phyloP scores from a whole-genome alignment of 805 yeast genomes.

The Cyberlindnera euphorbiae region DNA sequence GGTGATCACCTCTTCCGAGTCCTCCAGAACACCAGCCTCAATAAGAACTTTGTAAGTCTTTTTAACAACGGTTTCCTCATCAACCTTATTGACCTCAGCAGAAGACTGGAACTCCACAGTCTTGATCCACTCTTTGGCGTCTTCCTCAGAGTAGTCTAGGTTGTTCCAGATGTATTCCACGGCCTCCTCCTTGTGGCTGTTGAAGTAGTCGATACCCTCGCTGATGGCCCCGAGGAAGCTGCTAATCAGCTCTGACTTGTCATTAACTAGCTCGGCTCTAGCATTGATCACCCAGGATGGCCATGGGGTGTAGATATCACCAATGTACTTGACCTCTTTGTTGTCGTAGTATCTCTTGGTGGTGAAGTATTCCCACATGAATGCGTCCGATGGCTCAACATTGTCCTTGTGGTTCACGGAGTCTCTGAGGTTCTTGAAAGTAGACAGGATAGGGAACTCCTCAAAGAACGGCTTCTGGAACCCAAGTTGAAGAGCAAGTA shows the following conservation, averaged over 20 bases:
- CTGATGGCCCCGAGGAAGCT: slow-evolving; percentile 51
- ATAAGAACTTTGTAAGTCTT: slow-evolving; percentile 16
- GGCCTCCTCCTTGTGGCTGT: slow-evolving; percentile 56
- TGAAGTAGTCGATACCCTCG: slow-evolving; percentile 66
- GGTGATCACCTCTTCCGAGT: slow-evolving; percentile 11
- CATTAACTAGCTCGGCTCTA: slow-evolving; percentile 33
- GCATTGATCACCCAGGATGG: slow-evolving; percentile 86
- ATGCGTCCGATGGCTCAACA: slow-evolving; percentile 61
- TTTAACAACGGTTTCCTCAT: slow-evolving; percentile 10
- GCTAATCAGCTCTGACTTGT: slow-evolving; percentile 26
- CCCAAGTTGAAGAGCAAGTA: slow-evolving; percentile 57
- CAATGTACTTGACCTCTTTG: slow-evolving; percentile 75
- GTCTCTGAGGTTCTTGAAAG: slow-evolving; percentile 71
- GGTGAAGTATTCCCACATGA: slow-evolving; percentile 96
- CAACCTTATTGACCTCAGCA: slow-evolving; percentile 6
- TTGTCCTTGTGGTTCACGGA: slow-evolving; percentile 59
- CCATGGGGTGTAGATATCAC: slow-evolving; percentile 94
- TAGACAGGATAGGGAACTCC: slow-evolving; percentile 54
- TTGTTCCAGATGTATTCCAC: slow-evolving; percentile 57
- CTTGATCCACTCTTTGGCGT: slow-evolving; percentile 76
- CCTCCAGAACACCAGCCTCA: slow-evolving; percentile 18
- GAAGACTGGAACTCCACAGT: slow-evolving; percentile 58
- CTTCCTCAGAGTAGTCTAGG: slow-evolving; percentile 71
- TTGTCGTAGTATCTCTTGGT: slow-evolving; percentile 79
- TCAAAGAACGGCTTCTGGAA: slow-evolving; percentile 49